Percentiles rank a stretch among this genome's conserved stretches.
phyloP scores from a whole-genome alignment of 352 stramenopile genomes.

The Pythium coloratum region DNA sequence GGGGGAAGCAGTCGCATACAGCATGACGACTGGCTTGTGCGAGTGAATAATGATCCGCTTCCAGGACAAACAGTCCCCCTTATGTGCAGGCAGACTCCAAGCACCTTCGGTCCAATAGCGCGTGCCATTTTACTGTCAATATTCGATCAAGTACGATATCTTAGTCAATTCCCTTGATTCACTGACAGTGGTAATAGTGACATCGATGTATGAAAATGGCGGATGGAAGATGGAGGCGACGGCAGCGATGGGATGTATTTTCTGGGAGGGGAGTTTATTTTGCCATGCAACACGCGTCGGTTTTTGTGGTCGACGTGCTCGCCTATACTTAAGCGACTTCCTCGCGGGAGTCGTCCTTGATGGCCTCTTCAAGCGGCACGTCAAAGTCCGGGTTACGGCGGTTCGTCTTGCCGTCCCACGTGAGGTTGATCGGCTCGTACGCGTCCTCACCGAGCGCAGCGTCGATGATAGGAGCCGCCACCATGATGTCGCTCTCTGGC shows the following conservation, averaged over 20 bases:
- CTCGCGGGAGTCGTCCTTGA: slow-evolving; percentile 48
- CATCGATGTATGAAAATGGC: no score
- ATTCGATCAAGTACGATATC: neutral
- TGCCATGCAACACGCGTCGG: slow-evolving; percentile 5
- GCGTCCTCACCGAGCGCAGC: slow-evolving; percentile 61
- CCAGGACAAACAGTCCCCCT: neutral
- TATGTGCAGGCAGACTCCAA: slow-evolving; percentile 3
- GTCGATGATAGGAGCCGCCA: slow-evolving; percentile 77
- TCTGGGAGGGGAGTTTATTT: neutral
- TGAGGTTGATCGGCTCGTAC: slow-evolving; percentile 83
- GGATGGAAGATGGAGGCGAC: neutral
- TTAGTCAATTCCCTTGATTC: neutral
- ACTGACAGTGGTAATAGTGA: neutral
- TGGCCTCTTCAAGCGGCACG: slow-evolving; percentile 66
- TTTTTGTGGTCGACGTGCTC: neutral
- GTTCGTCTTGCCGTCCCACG: slow-evolving; percentile 78
- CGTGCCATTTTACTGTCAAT: neutral
- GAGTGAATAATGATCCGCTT: slow-evolving; percentile 1
- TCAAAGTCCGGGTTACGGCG: slow-evolving; percentile 86
- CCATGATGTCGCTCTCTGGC: slow-evolving; percentile 78
- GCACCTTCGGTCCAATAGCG: neutral
- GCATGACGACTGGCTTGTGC: slow-evolving; percentile 7
- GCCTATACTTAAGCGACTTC: slow-evolving; percentile 24
- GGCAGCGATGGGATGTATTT: neutral
- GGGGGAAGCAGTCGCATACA: neutral